A percentile compares a stretch with the other conserved stretches of the same genome.
Evolutionary conservation across 257 asterid genomes (phyloP).

Genomic region (Jaltomata sinuosa): DNA sequence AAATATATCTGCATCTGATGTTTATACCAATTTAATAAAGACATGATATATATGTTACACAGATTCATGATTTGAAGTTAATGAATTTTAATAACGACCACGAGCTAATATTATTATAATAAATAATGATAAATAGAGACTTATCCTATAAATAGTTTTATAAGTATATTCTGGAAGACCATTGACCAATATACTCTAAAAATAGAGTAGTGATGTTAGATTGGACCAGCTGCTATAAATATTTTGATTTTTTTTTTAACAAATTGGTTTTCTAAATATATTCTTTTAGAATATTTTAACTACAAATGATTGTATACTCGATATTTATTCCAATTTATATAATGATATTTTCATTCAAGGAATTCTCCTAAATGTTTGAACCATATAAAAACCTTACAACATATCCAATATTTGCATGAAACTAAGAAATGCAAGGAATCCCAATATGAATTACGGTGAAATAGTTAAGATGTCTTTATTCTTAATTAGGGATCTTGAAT

Average conservation of each 20-base stretch:
- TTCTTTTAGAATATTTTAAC: no score
- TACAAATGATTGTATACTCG: no score
- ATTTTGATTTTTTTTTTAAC: no score
- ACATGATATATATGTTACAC: no score
- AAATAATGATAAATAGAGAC: background rate
- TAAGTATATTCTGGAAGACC: background rate
- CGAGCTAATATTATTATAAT: background rate
- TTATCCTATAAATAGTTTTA: background rate
- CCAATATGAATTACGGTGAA: fast-evolving
- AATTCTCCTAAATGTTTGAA: background rate
- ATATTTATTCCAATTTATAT: background rate
- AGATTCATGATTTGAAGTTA: no score
- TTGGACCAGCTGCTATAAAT: background rate
- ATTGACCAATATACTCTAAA: background rate
- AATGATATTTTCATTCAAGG: background rate
- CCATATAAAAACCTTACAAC: background rate
- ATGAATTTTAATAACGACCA: background rate
- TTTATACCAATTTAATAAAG: no score
- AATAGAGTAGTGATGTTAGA: background rate
- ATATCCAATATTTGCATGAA: background rate
- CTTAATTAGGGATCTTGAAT: no score
- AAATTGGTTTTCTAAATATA: background rate
- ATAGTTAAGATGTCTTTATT: background rate
- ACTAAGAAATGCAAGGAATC: background rate
- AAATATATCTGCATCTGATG: no score